Conservation (phyloP, 108 stramenopile species). For the Aurantiochytrium sp. region DNA sequence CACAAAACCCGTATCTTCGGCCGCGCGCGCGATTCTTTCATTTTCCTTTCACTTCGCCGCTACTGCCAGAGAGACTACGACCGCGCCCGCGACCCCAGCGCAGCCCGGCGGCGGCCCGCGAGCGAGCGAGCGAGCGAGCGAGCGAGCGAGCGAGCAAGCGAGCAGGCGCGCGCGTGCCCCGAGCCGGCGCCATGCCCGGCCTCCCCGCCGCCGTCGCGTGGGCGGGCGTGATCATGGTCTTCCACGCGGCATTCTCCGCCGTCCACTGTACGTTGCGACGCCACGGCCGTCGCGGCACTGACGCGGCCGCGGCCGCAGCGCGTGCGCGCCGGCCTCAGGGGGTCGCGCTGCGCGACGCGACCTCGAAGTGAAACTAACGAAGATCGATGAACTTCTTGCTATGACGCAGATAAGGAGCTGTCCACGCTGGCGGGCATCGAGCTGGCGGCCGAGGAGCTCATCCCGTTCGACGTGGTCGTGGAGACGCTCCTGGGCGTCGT, state of each 20-base stretch:
- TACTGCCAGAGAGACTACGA: too few relatives aligned
- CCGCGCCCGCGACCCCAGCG: too few relatives aligned
- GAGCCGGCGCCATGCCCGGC: neutral
- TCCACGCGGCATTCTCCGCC: constrained; percentile 22
- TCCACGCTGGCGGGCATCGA: constrained; percentile 1
- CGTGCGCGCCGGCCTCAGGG: too few relatives aligned
- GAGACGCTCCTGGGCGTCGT: constrained; percentile 11
- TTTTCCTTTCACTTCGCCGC: too few relatives aligned
- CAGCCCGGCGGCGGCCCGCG: too few relatives aligned
- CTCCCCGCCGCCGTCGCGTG: neutral
- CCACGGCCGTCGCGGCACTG: too few relatives aligned
- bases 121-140: neutral
- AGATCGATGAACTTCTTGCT: neutral
- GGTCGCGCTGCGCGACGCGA: too few relatives aligned
- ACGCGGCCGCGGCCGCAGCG: too few relatives aligned
- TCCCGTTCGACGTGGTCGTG: neutral
- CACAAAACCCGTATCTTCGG: too few relatives aligned
- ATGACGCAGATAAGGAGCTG: neutral
- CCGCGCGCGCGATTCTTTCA: too few relatives aligned
- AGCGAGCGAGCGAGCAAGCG: neutral
- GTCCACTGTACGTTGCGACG: constrained; percentile 9
- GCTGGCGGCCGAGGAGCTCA: neutral
- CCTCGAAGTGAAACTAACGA: neutral
- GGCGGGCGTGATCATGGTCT: neutral
- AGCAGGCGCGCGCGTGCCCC: neutral